Percentiles rank a stretch among this genome's conserved stretches.
Evolutionary conservation across 768 basidiomycete species (phyloP).

Genomic region (Phaffia tasmanica): DNA sequence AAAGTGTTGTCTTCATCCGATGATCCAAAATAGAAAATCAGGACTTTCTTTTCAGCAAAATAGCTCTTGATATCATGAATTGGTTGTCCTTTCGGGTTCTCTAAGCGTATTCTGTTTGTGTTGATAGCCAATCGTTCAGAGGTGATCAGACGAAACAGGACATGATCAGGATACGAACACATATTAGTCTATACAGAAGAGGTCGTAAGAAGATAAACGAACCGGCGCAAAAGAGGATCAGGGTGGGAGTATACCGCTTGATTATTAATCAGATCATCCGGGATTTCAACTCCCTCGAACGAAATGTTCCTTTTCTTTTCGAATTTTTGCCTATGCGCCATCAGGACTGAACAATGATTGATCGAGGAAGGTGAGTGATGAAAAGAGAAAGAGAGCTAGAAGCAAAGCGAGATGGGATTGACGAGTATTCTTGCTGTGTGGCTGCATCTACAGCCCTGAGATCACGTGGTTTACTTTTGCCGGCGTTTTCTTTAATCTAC

Average conservation of each 20-base stretch:
- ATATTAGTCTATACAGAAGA: background rate
- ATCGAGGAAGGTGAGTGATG: no score
- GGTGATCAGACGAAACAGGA: background rate
- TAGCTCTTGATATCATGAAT: conserved; percentile 20
- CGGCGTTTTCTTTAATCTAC: no score
- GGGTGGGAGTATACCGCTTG: conserved; percentile 8
- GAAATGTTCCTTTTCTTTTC: no score
- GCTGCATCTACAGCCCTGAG: no score
- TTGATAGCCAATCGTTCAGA: no score
- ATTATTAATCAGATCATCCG: background rate
- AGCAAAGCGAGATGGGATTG: no score
- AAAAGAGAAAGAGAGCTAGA: no score
- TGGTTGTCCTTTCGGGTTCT: conserved; percentile 7
- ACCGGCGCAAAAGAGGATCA: conserved; percentile 4
- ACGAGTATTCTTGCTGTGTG: no score
- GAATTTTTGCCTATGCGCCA: no score
- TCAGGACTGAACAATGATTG: no score
- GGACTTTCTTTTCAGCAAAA: conserved; percentile 21
- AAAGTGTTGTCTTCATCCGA: conserved; percentile 8
- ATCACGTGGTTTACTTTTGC: no score
- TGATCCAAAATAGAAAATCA: conserved; percentile 22
- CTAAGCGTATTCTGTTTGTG: conserved; percentile 14
- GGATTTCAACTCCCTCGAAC: no score
- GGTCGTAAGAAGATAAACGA: background rate
- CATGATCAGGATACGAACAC: background rate